Evolutionary conservation across 2,329 filamentous ascomycete genomes (phyloP), one percentile per base, ranked within the genome.

Genomic region (Dactylellina parvicollis): DNA sequence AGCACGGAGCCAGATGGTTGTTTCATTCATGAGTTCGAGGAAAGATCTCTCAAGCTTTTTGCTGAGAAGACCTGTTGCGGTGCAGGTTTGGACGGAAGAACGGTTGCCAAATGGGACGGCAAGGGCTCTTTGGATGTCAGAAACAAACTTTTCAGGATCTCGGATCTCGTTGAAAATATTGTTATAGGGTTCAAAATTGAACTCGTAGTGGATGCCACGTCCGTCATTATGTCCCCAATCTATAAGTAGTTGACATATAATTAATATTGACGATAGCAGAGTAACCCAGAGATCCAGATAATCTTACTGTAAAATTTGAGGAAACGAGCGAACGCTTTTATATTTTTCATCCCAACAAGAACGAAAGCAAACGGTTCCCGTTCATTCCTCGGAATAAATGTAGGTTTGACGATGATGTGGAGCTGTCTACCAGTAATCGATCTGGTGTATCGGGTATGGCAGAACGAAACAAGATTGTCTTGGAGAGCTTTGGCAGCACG

Each of bases 341-440:
- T 40, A 34, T 56, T 18, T 2, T 62, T 38, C 47, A 52, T 54
- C 5, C 65, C 65, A 7, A 49, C 57, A 9, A 70, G 40, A 2
- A 70, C 65, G 16, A 70, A 50, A 2, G 12, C 56, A n/a, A 24
- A 56, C 10, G 57, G 47, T n/a, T 62, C 30, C 26, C 55, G 22
- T 14, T 56, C 14, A 4, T 44, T 3, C 16, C 1, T 5, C n/a
- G 26, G 12, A 5, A 57, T 18, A 32, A 70, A 70, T 14, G 30
- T 56, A 22, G 65, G 65, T 28, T n/a, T 55, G 40, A 62, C 57
- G 14, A 49, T 7, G 12, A 70, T 56, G 20, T 70, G 65, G 40
- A 70, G 57, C 30, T 62, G 65, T 70, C 65, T 60, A 7, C 65
- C 65, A 44, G 18, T n/a, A 16, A 70, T 57, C 4, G 65, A 61